These are phyloP conservation scores for Cordyceps pruinosa DNA, from an alignment of 2,329 filamentous ascomycete species.

Conservation along the genomic window DNA sequence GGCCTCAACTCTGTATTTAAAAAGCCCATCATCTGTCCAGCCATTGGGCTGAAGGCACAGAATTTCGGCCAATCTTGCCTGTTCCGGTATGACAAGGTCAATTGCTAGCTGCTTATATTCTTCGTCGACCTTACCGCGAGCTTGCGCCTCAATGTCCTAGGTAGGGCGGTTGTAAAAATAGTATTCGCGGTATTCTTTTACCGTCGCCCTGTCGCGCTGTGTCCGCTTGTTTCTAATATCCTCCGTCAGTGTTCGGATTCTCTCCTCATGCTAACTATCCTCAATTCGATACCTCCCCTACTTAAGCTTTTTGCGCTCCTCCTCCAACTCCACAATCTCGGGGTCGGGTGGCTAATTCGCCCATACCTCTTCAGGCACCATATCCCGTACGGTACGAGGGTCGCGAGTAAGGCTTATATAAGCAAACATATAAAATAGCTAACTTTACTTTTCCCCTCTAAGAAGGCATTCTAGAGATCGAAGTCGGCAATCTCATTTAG, in stretches of 20 bases:
- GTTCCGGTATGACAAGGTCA: conserved; percentile 17
- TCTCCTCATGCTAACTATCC: conserved; percentile 17
- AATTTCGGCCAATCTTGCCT: conserved; percentile 15
- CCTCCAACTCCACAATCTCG: conserved; percentile 21
- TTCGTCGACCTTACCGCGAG: conserved; percentile 16
- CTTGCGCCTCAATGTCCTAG: conserved; percentile 23
- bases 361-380: conserved; percentile 25
- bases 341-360: conserved; percentile 19
- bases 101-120: conserved; percentile 18
- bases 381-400: conserved; percentile 21
- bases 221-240: conserved; percentile 19
- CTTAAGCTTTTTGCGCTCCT: conserved; percentile 18
- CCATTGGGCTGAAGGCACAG: conserved; percentile 15
- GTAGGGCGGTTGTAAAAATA: conserved; percentile 18
- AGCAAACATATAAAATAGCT: conserved; percentile 18
- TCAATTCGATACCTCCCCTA: conserved; percentile 20
- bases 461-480: conserved; percentile 24
- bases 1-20: conserved; percentile 14
- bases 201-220: conserved; percentile 15
- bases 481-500: conserved; percentile 24
- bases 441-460: conserved; percentile 19
- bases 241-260: conserved; percentile 20
- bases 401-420: conserved; percentile 23
- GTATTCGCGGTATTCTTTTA: conserved; percentile 21
- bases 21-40: conserved; percentile 14